A percentile compares a stretch with the other conserved stretches of the same genome.
phyloP scores from a whole-genome alignment of 805 yeast species.

The Kluyveromyces wickerhamii region DNA sequence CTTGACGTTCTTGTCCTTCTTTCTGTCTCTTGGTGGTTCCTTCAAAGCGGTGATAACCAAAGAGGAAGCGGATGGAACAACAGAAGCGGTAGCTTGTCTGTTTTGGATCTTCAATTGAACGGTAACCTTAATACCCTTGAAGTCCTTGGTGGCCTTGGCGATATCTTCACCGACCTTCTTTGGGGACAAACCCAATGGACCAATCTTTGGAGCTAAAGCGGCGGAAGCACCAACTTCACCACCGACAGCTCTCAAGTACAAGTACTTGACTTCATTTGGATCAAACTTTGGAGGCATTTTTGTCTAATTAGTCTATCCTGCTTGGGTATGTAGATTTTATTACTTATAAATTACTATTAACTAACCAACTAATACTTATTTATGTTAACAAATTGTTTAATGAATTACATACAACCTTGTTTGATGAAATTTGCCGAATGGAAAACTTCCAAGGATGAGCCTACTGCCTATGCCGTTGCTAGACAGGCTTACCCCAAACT shows the following conservation, averaged over 20 bases:
- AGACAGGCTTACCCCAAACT: no score
- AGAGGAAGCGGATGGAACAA: slow-evolving; percentile 99
- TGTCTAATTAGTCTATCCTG: slow-evolving; percentile 12
- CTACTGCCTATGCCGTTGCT: no score
- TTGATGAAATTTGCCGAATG: no score
- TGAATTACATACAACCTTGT: no score
- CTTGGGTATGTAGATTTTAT: slow-evolving; percentile 10
- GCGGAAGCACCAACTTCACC: slow-evolving; percentile 99
- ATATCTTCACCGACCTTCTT: slow-evolving; percentile 99
- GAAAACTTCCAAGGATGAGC: no score
- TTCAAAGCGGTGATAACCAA: slow-evolving; percentile 97
- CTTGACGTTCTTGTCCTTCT: slow-evolving; percentile 99
- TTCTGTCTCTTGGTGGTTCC: slow-evolving; percentile 99
- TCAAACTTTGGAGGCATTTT: slow-evolving; percentile 98
- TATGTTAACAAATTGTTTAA: no score
- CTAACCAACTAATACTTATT: background rate
- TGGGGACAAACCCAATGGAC: slow-evolving; percentile 99
- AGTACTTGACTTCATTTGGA: slow-evolving; percentile 96
- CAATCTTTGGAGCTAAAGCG: slow-evolving; percentile 99
- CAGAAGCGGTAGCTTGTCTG: slow-evolving; percentile 99
- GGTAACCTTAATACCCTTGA: slow-evolving; percentile 99
- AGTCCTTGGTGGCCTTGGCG: slow-evolving; percentile 98
- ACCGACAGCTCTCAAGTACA: slow-evolving; percentile 99
- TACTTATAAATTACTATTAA: background rate
- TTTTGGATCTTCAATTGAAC: slow-evolving; percentile 98